phyloP scores from a whole-genome alignment of 129 eudicot species.

The Escallonia rubra region DNA sequence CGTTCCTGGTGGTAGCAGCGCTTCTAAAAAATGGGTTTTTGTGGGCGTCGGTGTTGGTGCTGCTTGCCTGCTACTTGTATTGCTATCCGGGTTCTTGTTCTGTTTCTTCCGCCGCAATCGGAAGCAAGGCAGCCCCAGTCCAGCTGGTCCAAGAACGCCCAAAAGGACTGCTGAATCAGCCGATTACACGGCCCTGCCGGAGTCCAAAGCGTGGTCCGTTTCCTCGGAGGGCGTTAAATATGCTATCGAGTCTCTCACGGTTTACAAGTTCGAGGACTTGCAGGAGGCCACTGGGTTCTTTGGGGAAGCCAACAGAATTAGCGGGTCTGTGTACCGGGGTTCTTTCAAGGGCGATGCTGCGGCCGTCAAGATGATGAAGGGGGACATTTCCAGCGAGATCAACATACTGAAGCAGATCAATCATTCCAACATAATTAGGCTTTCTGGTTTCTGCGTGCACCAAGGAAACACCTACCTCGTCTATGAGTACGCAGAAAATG shows the following conservation, averaged over 20 bases:
- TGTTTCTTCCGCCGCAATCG: slow-evolving; percentile 31
- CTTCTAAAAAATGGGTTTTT: slow-evolving; percentile 43
- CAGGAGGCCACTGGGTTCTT: slow-evolving; percentile 58
- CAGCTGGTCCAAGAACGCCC: not conserved
- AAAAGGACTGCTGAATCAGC: not conserved
- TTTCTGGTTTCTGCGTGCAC: slow-evolving; percentile 75
- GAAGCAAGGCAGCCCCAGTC: not conserved
- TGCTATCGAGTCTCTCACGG: slow-evolving; percentile 52
- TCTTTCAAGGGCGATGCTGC: slow-evolving; percentile 66
- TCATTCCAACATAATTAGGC: slow-evolving; percentile 67
- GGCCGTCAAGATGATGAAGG: slow-evolving; percentile 66
- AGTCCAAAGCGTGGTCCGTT: slow-evolving; percentile 36
- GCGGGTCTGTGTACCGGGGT: slow-evolving; percentile 60
- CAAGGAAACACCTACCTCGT: slow-evolving; percentile 77
- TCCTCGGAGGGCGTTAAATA: slow-evolving; percentile 45
- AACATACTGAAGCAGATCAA: slow-evolving; percentile 61
- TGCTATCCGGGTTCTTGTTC: slow-evolving; percentile 10
- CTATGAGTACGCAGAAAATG: slow-evolving; percentile 67
- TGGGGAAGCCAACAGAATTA: slow-evolving; percentile 45
- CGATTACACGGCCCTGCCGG: slow-evolving; percentile 7
- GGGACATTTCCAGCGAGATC: slow-evolving; percentile 60
- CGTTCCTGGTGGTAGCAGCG: slow-evolving; percentile 7
- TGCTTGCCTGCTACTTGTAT: slow-evolving; percentile 32
- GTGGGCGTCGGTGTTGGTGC: slow-evolving; percentile 64
- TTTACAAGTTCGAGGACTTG: slow-evolving; percentile 52